A percentile compares a stretch with the other conserved stretches of the same genome.
Conservation (phyloP, 805 yeast genomes). For the Barnettozyma populi region DNA sequence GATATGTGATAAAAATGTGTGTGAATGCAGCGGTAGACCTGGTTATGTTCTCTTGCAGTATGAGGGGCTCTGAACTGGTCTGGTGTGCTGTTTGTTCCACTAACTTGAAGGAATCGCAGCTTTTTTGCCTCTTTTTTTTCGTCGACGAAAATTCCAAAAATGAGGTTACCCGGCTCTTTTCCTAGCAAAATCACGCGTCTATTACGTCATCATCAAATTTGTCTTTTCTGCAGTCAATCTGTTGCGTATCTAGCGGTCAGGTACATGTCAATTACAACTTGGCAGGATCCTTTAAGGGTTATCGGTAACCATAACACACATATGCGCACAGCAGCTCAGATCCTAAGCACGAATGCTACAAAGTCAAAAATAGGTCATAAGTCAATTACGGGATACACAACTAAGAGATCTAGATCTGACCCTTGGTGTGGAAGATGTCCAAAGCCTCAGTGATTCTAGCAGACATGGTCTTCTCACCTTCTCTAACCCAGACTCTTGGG, state of each 20-base stretch:
- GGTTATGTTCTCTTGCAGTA: not conserved
- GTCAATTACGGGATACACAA: not conserved
- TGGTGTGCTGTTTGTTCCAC: not conserved
- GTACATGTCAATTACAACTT: too few species aligned
- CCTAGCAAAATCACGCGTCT: not conserved
- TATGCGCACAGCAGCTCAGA: too few species aligned
- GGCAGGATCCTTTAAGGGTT: too few species aligned
- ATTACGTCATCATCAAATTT: not conserved
- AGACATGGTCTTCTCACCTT: conserved; percentile 98
- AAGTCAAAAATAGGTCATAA: not conserved
- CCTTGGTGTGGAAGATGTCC: conserved; percentile 76
- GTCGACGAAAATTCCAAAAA: not conserved
- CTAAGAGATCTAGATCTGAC: conserved; percentile 40
- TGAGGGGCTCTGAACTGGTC: not conserved
- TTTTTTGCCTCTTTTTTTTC: conserved; percentile 1
- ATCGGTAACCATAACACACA: too few species aligned
- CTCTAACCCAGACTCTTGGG: conserved; percentile 99
- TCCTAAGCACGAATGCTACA: not conserved
- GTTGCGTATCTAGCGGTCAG: too few species aligned
- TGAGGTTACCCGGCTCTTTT: not conserved
- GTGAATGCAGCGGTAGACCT: conserved; percentile 1
- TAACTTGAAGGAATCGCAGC: not conserved
- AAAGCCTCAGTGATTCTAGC: conserved; percentile 81
- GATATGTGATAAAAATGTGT: not conserved
- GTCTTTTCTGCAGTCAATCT: too few species aligned